Evolutionary conservation across 2,329 filamentous ascomycete genomes (phyloP), one percentile per base, ranked within the genome.

Genomic region (Fusarium sp.): DNA sequence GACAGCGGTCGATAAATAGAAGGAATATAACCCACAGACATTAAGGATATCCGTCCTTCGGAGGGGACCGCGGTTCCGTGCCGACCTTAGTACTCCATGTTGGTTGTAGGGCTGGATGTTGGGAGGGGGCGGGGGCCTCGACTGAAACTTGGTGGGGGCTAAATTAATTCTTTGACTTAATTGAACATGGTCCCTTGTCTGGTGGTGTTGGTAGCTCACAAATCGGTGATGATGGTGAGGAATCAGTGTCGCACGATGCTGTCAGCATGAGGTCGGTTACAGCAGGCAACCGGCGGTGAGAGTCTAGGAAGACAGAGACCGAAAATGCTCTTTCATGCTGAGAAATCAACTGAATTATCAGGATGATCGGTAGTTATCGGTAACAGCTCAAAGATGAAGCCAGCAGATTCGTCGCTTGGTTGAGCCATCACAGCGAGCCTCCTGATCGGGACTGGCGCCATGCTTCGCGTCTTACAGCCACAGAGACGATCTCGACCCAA

Each of bases 81-180:
- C n/a, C 38, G 38, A 55, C 23, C 23, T 17, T 4, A 23, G 23
- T 26, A 45, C 41, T 27, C 40, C n/a, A 33, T 63, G 23, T 44
- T 57, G 48, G 50, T 53, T 67, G 68, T 76, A 76, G 74, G 74
- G 74, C 74, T 76, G 74, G 72, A 60, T 33, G n/a, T 52, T 58
- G 14, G 49, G 37, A 50, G 48, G 49, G 41, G 60, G 49, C 35
- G 52, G 60, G 61, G 62, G 40, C 73, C 71, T 30, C 46, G 70
- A 68, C 74, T 73, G 60, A 64, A 63, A 57, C 61, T 48, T 45
- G 57, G 69, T 70, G 65, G 71, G 73, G 67, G 62, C 64, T 37
- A 41, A 66, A 60, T 27, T 41, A 30, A 54, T 42, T 30, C 44
- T 42, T 30, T 50, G 35, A 27, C 55, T 26, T 40, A 40, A 40